Percentiles rank a stretch among this genome's conserved stretches.
Evolutionary conservation across 2,329 filamentous ascomycete genomes (phyloP).

Genomic region (Dactylellina leptospora): DNA sequence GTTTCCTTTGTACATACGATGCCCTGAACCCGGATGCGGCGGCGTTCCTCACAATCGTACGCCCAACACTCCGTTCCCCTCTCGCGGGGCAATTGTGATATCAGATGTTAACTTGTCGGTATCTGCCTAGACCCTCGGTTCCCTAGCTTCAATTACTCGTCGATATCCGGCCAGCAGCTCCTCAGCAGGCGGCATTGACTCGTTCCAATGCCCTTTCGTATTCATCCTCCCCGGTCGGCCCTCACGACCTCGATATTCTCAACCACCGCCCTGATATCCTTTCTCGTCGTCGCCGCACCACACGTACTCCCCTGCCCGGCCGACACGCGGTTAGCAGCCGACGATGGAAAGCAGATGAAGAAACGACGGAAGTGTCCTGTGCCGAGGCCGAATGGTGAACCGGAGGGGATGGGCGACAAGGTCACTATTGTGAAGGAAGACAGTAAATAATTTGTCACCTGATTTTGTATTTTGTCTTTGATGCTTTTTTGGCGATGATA

Average conservation of each 20-base stretch:
- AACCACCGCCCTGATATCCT: slow-evolving; percentile 86
- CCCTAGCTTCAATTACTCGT: neutral
- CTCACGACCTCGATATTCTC: slow-evolving; percentile 95
- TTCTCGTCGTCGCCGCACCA: slow-evolving; percentile 89
- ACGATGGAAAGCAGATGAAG: slow-evolving; percentile 61
- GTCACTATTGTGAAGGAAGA: slow-evolving; percentile 41
- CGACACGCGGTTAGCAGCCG: slow-evolving; percentile 63
- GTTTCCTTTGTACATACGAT: slow-evolving; percentile 32
- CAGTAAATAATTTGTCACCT: slow-evolving; percentile 2
- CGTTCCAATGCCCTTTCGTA: slow-evolving; percentile 67
- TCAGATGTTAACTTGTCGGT: slow-evolving; percentile 27
- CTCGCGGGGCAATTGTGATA: neutral
- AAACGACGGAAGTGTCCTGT: slow-evolving; percentile 82
- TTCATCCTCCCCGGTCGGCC: slow-evolving; percentile 87
- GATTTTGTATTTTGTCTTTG: neutral
- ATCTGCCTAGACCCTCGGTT: neutral
- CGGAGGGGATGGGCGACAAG: slow-evolving; percentile 17
- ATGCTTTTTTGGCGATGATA: no score
- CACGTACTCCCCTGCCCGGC: slow-evolving; percentile 87
- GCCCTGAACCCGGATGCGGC: slow-evolving; percentile 28
- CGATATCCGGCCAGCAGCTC: slow-evolving; percentile 11
- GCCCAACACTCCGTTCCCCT: slow-evolving; percentile 8
- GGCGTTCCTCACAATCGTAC: slow-evolving; percentile 28
- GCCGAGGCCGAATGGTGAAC: slow-evolving; percentile 72
- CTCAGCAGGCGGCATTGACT: neutral